phyloP scores from a whole-genome alignment of 2,329 filamentous ascomycete genomes.

The Aspergillus sp. region DNA sequence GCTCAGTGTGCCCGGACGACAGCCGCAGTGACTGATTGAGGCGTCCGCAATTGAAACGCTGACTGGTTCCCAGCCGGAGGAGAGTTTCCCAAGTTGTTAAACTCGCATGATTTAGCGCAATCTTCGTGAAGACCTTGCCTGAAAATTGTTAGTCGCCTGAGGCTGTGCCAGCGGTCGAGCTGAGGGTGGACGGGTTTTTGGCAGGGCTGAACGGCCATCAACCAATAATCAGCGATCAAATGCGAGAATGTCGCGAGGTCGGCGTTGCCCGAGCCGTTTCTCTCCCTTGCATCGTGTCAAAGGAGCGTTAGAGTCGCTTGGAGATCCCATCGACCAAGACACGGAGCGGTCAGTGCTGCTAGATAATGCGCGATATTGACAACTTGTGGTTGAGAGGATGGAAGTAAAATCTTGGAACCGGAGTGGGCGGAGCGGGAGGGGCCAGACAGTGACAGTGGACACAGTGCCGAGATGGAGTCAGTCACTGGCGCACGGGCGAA shows the following conservation, averaged over 20 bases:
- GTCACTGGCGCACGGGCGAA: not conserved
- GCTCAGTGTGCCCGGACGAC: not conserved
- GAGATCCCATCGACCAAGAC: not conserved
- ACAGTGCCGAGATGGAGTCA: not conserved
- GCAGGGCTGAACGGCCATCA: slow-evolving; percentile 10
- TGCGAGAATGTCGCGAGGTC: not conserved
- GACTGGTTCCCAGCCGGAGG: slow-evolving; percentile 1
- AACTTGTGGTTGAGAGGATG: not conserved
- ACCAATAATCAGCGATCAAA: not conserved
- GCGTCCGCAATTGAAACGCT: not conserved
- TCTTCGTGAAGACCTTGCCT: not conserved
- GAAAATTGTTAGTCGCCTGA: slow-evolving; percentile 13
- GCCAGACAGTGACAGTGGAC: not conserved
- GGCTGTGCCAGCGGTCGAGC: slow-evolving; percentile 13
- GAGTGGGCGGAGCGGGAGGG: not conserved
- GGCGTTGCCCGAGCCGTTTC: slow-evolving; percentile 8
- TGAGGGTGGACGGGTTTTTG: slow-evolving; percentile 1
- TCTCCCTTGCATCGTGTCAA: not conserved
- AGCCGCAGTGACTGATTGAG: not conserved
- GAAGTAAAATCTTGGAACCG: not conserved
- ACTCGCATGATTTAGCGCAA: not conserved
- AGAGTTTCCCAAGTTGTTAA: not conserved
- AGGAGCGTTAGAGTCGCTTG: not conserved
- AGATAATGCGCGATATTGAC: too few species aligned
- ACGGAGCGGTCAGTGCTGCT: not conserved